Conservation (phyloP, 176 grass and related monocot genomes). For the Carex parvula region DNA sequence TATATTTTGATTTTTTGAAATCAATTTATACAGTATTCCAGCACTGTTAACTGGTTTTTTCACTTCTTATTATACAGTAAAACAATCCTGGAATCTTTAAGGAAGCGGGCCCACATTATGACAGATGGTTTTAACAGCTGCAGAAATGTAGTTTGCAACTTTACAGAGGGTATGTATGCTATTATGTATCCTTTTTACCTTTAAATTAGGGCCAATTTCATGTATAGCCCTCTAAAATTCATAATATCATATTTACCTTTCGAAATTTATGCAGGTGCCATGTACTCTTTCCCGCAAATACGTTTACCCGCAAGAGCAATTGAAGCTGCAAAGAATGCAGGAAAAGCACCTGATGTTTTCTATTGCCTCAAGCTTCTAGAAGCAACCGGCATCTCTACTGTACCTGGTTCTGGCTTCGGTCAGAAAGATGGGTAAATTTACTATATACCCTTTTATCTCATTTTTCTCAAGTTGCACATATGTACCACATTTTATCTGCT, state of each 20-base stretch:
- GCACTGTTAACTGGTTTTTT: conserved; percentile 2
- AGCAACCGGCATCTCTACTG: conserved; percentile 95
- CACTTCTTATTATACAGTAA: conserved; percentile 50
- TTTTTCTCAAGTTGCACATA: background rate
- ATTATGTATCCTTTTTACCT: background rate
- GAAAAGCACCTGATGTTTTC: conserved; percentile 87
- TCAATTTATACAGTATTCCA: conserved; percentile 10
- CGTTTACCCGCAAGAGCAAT: conserved; percentile 74
- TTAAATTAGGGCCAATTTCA: too few relatives aligned
- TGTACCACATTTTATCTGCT: background rate
- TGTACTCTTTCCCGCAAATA: conserved; percentile 99
- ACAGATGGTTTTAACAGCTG: conserved; percentile 99
- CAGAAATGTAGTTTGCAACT: conserved; percentile 95
- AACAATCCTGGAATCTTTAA: conserved; percentile 70
- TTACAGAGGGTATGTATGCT: conserved; percentile 68
- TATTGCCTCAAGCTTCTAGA: conserved; percentile 97
- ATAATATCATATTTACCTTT: too few relatives aligned
- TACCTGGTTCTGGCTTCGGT: conserved; percentile 95
- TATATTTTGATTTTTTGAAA: background rate
- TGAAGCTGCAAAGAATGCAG: conserved; percentile 65
- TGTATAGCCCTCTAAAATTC: too few relatives aligned
- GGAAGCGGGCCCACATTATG: conserved; percentile 88
- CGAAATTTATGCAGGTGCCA: conserved; percentile 50
- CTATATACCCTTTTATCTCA: background rate
- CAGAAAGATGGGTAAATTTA: conserved; percentile 90